phyloP scores from a whole-genome alignment of 1,139 yeast genomes.

The Suhomyces anneliseae region DNA sequence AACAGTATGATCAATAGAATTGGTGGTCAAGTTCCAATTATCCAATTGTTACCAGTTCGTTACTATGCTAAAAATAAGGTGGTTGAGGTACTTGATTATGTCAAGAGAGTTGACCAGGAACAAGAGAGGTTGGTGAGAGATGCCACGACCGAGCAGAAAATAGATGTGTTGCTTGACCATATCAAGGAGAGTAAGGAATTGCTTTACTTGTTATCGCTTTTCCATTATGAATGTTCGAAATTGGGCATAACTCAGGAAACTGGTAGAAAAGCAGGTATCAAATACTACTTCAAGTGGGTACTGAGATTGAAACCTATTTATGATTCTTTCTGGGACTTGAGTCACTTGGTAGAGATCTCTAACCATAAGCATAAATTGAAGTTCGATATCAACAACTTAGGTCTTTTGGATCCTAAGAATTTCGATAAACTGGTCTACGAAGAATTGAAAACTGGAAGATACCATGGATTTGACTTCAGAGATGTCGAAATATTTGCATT shows the following conservation, averaged over 20 bases:
- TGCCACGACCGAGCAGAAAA: constrained; percentile 22
- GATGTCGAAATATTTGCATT: constrained; percentile 17
- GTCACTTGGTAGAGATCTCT: constrained; percentile 33
- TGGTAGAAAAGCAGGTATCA: constrained; percentile 2
- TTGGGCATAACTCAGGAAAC: constrained; percentile 27
- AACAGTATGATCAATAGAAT: background rate
- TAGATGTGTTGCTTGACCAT: constrained; percentile 24
- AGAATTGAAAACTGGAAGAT: constrained; percentile 28
- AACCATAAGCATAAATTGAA: constrained; percentile 32
- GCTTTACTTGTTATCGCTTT: constrained; percentile 29
- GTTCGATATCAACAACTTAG: constrained; percentile 29
- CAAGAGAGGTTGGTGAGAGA: constrained; percentile 20
- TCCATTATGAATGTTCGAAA: constrained; percentile 33
- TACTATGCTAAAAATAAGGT: constrained; percentile 4
- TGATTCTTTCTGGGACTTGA: constrained; percentile 42
- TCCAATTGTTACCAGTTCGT: background rate
- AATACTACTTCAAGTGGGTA: constrained; percentile 9
- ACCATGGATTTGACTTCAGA: constrained; percentile 24
- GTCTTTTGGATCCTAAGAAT: constrained; percentile 43
- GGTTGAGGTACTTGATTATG: constrained; percentile 22
- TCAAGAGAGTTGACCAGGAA: constrained; percentile 31
- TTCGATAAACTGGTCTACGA: constrained; percentile 28
- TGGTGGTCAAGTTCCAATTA: background rate
- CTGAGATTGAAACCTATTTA: constrained; percentile 32
- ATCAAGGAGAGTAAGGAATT: constrained; percentile 34